Conservation (phyloP, 805 yeast genomes). For the Sugiyamaella chiloensis region DNA sequence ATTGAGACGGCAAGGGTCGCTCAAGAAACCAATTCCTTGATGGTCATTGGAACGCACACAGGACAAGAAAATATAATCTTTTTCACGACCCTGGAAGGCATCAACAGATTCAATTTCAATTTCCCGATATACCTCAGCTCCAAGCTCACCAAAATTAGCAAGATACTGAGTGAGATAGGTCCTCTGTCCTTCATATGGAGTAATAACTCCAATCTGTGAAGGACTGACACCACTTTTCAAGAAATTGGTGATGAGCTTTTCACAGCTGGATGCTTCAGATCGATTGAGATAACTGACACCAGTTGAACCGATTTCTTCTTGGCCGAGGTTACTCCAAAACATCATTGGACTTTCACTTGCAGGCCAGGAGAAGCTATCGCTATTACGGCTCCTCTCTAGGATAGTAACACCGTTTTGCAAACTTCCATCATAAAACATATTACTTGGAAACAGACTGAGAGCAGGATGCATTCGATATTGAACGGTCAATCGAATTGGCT, state of each 20-base stretch:
- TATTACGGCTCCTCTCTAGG: conserved; percentile 56
- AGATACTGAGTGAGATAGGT: conserved; percentile 76
- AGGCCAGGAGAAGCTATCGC: conserved; percentile 87
- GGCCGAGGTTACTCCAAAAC: conserved; percentile 89
- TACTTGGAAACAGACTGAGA: conserved; percentile 81
- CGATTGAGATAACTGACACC: conserved; percentile 83
- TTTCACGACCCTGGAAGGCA: conserved; percentile 90
- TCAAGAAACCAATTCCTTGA: conserved; percentile 75
- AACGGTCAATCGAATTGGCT: conserved; percentile 81
- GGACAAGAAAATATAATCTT: conserved; percentile 72
- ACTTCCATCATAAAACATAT: conserved; percentile 89
- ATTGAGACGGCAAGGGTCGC: conserved; percentile 90
- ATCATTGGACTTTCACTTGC: conserved; percentile 82
- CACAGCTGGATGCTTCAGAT: conserved; percentile 87
- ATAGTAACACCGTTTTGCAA: conserved; percentile 88
- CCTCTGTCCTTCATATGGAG: conserved; percentile 94
- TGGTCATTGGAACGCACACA: conserved; percentile 78
- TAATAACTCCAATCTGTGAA: conserved; percentile 82
- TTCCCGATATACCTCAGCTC: conserved; percentile 58
- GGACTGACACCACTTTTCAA: conserved; percentile 78
- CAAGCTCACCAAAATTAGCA: conserved; percentile 66
- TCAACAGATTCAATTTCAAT: conserved; percentile 95
- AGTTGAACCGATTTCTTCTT: conserved; percentile 78
- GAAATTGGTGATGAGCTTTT: conserved; percentile 66
- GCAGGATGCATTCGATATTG: conserved; percentile 96